Evolutionary conservation across 495 filamentous ascomycete genomes (phyloP).

Genomic region (Talaromyces thailandensis): DNA sequence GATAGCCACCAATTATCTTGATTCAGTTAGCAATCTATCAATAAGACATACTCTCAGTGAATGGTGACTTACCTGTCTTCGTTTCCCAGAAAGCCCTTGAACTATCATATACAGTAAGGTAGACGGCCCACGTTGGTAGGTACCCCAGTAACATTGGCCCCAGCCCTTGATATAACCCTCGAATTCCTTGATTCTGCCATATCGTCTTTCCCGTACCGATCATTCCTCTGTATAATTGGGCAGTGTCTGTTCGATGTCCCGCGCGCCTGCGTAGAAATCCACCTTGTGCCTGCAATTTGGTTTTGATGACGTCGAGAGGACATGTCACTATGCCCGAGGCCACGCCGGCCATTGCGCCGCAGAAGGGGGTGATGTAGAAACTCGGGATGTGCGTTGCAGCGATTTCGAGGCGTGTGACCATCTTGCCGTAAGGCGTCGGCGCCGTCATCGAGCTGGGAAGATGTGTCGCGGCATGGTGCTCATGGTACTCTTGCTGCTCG

Average conservation of each 20-base stretch:
- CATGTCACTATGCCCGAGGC: constrained; percentile 92
- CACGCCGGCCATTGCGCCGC: constrained; percentile 81
- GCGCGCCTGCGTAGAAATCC: constrained; percentile 49
- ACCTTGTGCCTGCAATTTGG: constrained; percentile 92
- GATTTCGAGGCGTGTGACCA: constrained; percentile 48
- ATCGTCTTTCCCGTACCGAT: constrained; percentile 78
- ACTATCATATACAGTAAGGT: constrained; percentile 89
- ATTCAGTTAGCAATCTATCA: not conserved
- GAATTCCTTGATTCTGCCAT: constrained; percentile 76
- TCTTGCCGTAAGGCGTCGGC: constrained; percentile 16
- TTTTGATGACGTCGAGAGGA: constrained; percentile 98
- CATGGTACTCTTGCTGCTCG: constrained; percentile 11
- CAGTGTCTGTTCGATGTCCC: constrained; percentile 32
- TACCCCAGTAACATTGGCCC: constrained; percentile 94
- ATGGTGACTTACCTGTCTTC: constrained; percentile 42
- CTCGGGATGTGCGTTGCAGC: constrained; percentile 41
- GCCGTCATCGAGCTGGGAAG: not conserved
- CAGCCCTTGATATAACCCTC: constrained; percentile 87
- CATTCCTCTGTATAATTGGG: constrained; percentile 68
- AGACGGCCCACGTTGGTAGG: constrained; percentile 96
- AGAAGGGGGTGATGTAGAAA: constrained; percentile 52
- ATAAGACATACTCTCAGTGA: not conserved
- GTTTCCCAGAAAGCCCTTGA: constrained; percentile 64
- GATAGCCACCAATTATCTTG: constrained; percentile 52
- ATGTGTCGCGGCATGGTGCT: constrained; percentile 6